These are phyloP conservation scores for Aspergillus melleus DNA, from an alignment of 2,329 filamentous ascomycete genomes.

Conservation along the genomic window DNA sequence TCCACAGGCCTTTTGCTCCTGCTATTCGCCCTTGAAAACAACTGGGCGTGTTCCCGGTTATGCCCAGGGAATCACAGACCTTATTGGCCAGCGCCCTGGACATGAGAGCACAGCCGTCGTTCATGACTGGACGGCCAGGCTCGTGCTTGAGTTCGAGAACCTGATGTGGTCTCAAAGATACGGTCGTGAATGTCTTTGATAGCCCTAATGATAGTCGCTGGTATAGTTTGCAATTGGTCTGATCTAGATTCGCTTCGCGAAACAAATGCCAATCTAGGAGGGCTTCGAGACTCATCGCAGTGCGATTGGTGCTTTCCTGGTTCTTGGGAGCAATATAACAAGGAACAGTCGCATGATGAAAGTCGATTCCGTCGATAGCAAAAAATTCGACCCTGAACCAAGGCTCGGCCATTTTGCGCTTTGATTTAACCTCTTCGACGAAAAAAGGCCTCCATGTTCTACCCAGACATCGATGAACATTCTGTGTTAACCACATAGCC, in stretches of 20 bases:
- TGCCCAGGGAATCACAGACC: conserved; percentile 48
- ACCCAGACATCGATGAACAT: conserved; percentile 42
- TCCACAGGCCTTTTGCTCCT: conserved; percentile 64
- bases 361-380: conserved; percentile 46
- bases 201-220: conserved; percentile 44
- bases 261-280: conserved; percentile 51
- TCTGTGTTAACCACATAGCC: conserved; percentile 41
- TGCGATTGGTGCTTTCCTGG: conserved; percentile 30
- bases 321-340: conserved; percentile 21
- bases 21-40: conserved; percentile 59
- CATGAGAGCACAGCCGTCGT: conserved; percentile 56
- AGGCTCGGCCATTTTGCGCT: conserved; percentile 28
- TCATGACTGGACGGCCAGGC: conserved; percentile 40
- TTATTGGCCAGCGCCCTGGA: conserved; percentile 51
- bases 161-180: conserved; percentile 37
- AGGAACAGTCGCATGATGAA: conserved; percentile 19
- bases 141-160: conserved; percentile 36
- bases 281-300: conserved; percentile 38
- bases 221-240: conserved; percentile 48
- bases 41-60: conserved; percentile 47
- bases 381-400: conserved; percentile 43
- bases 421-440: conserved; percentile 40
- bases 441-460: conserved; percentile 48
- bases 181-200: conserved; percentile 45
- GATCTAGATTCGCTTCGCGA: conserved; percentile 32